phyloP scores from a whole-genome alignment of 305 asterid genomes.

The Fraxinus xanthoxyloides region DNA sequence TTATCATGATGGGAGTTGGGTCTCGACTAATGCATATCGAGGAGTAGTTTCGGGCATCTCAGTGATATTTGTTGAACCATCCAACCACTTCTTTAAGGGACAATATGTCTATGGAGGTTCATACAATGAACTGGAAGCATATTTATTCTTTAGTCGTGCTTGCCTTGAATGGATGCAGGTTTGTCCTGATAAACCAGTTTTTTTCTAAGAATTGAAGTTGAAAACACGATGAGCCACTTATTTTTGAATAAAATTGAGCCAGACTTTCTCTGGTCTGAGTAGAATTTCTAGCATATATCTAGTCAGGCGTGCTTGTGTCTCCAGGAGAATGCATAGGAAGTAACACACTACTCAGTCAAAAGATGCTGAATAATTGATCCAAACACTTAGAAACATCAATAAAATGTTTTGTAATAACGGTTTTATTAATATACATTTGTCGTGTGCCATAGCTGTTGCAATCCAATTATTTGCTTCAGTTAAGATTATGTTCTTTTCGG shows the following conservation, averaged over 20 bases:
- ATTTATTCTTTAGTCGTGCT: slow-evolving; percentile 80
- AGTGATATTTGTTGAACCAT: slow-evolving; percentile 62
- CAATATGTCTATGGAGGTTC: slow-evolving; percentile 77
- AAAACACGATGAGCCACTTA: neutral
- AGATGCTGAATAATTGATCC: neutral
- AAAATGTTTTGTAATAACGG: neutral
- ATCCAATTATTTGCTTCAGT: neutral
- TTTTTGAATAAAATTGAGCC: neutral
- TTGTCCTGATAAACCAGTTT: slow-evolving; percentile 12
- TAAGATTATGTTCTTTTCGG: neutral
- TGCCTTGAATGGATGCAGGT: slow-evolving; percentile 97
- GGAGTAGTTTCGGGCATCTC: slow-evolving; percentile 65
- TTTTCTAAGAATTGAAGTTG: neutral
- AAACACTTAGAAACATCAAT: neutral
- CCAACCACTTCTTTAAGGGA: slow-evolving; percentile 75
- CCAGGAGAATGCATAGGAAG: neutral
- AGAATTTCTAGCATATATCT: neutral
- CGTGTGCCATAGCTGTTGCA: neutral
- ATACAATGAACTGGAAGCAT: slow-evolving; percentile 78
- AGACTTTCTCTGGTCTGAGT: neutral
- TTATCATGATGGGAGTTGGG: slow-evolving; percentile 65
- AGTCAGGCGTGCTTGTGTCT: neutral
- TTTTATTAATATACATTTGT: neutral
- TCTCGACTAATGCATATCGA: slow-evolving; percentile 54
- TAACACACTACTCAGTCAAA: neutral